Evolutionary conservation across 73 alveolate genomes (phyloP).

Genomic region (Paraurostyla sp.): DNA sequence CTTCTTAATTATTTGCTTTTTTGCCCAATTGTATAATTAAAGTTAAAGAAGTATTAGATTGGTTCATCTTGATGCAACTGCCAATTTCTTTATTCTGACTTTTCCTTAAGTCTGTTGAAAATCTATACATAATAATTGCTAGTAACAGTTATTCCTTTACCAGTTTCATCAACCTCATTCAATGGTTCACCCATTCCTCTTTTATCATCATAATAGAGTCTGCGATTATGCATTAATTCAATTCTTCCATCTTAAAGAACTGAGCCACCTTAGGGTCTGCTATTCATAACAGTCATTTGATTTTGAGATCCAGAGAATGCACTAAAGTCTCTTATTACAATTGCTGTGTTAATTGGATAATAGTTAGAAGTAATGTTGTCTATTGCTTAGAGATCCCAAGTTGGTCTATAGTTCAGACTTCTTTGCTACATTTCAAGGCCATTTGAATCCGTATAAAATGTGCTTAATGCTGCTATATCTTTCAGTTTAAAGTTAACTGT

Average conservation of each 20-base stretch:
- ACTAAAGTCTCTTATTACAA: constrained; percentile 83
- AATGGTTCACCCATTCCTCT: constrained; percentile 79
- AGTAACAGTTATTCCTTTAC: constrained; percentile 26
- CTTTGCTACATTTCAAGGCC: constrained; percentile 87
- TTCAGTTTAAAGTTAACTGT: constrained; percentile 24
- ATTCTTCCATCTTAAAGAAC: constrained; percentile 89
- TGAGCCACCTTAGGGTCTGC: constrained; percentile 94
- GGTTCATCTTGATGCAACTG: constrained; percentile 52
- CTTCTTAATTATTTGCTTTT: neutral
- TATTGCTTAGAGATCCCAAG: constrained; percentile 75
- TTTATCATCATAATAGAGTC: constrained; percentile 72
- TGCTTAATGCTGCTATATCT: constrained; percentile 56
- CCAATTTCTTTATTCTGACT: constrained; percentile 24
- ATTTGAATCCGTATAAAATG: constrained; percentile 88
- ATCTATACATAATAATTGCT: constrained; percentile 8
- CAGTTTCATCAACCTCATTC: constrained; percentile 60
- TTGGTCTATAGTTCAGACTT: constrained; percentile 81
- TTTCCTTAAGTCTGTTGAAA: neutral
- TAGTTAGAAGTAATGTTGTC: constrained; percentile 91
- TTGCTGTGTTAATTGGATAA: constrained; percentile 91
- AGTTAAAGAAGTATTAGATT: constrained; percentile 27
- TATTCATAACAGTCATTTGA: constrained; percentile 78
- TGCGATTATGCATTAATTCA: constrained; percentile 95
- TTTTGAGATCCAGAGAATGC: constrained; percentile 55
- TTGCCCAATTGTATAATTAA: neutral